Evolutionary conservation across 805 yeast genomes (phyloP), one percentile per base, ranked within the genome.

Genomic region (Wickerhamiella azyma): DNA sequence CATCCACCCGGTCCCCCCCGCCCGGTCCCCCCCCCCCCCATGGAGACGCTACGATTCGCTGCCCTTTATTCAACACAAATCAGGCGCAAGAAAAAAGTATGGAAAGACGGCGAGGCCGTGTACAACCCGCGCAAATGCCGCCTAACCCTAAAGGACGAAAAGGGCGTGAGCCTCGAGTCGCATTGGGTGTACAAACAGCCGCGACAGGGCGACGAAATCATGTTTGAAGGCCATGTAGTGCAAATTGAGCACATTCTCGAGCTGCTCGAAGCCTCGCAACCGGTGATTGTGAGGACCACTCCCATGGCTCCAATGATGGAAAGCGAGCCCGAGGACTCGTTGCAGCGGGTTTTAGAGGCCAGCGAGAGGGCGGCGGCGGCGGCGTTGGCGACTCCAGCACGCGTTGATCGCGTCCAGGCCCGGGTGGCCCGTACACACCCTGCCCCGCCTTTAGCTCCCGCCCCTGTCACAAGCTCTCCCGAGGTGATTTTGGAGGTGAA

Each of bases 101-200:
- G 49, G 49, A 28, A 41, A 13, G 49, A 47, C 21, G 49, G 49
- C 26, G 30, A 26, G 16, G 39, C 38, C 5, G 37, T 39, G 18
- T 47, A 42, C 38, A 38, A 18, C 6, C 43, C 41, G 16, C 11
- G 39, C 5, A 42, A 42, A 10, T 18, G 32, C 17, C 38, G 38
- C 26, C 38, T 42, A 2, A 14, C 33, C 9, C 41, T 47, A 28
- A 30, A 38, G 16, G 46, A 47, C 19, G 46, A 42, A 24, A 24
- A n/a, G 11, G 43, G 39, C 16, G 37, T 16, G 37, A 35, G 26
- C 8, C 26, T 47, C 26, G 39, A 30, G 13, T 16, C 37, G 13
- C 43, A 37, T 10, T 47, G 49, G 49, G 18, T 26, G 3, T 26
- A 40, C 13, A 35, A 26, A 7, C 21, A 33, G 33, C 49, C 49